A percentile compares a stretch with the other conserved stretches of the same genome.
Evolutionary conservation across 1,139 yeast genomes (phyloP).

Genomic region (Nakaseomyces glabratus): DNA sequence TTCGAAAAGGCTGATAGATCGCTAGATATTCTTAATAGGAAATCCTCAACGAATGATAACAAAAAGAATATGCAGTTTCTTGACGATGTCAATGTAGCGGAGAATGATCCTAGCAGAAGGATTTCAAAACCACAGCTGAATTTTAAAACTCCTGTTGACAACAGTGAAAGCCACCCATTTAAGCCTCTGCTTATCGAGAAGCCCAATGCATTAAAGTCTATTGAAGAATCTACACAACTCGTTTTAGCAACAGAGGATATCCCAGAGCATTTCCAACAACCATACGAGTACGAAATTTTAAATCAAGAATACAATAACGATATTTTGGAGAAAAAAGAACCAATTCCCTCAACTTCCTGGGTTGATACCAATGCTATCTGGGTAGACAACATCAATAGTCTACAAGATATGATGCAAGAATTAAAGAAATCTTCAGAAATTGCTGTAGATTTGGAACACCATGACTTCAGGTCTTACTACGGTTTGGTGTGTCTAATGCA

Average conservation of each 20-base stretch:
- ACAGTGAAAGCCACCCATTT: slow-evolving; percentile 62
- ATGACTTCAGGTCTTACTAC: slow-evolving; percentile 79
- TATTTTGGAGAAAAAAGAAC: slow-evolving; percentile 41
- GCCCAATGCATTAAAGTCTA: slow-evolving; percentile 56
- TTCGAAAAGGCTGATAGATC: slow-evolving; percentile 69
- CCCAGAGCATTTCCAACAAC: slow-evolving; percentile 67
- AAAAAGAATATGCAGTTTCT: slow-evolving; percentile 35
- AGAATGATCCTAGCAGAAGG: slow-evolving; percentile 27
- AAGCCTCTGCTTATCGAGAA: slow-evolving; percentile 60
- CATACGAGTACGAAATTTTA: slow-evolving; percentile 71
- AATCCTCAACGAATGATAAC: slow-evolving; percentile 13
- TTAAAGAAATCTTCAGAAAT: slow-evolving; percentile 50
- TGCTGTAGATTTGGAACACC: slow-evolving; percentile 97
- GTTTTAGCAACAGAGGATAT: slow-evolving; percentile 35
- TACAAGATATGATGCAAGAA: slow-evolving; percentile 47
- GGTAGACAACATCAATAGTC: slow-evolving; percentile 53
- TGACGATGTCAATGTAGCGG: slow-evolving; percentile 36
- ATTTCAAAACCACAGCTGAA: slow-evolving; percentile 62
- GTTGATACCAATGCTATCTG: slow-evolving; percentile 52
- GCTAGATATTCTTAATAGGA: slow-evolving; percentile 39
- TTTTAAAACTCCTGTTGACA: slow-evolving; percentile 56
- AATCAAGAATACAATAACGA: slow-evolving; percentile 59
- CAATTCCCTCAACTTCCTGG: slow-evolving; percentile 60
- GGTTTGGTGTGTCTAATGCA: slow-evolving; percentile 95
- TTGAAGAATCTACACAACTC: slow-evolving; percentile 43